Percentiles rank a stretch among this genome's conserved stretches.
These are phyloP conservation scores for Achaetomiella virescens DNA, from an alignment of 495 filamentous ascomycete genomes.

Conservation along the genomic window DNA sequence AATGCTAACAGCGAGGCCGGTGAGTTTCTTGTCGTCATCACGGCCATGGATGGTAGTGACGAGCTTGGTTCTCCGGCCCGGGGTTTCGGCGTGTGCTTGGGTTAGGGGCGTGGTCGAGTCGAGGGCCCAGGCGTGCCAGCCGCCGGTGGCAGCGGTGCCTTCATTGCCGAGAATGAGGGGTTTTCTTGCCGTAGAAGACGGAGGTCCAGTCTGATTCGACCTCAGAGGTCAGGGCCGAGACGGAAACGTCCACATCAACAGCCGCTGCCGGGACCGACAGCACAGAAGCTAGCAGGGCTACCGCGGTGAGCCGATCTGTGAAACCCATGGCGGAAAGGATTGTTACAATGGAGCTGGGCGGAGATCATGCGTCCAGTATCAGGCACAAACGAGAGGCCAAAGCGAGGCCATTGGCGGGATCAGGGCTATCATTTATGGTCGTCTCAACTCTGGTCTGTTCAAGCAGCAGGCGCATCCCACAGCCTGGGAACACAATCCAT, in stretches of 20 bases:
- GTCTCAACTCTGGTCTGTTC: no score
- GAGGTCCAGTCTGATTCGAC: constrained; percentile 11
- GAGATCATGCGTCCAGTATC: background rate
- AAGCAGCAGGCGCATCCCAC: no score
- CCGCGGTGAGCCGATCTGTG: background rate
- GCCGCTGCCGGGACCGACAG: background rate
- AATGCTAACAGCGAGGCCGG: constrained; percentile 5
- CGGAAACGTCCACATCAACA: background rate
- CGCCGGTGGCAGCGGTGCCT: background rate
- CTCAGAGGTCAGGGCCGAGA: background rate
- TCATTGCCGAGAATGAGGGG: constrained; percentile 11
- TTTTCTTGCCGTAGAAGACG: constrained; percentile 5
- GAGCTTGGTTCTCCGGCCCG: constrained; percentile 7
- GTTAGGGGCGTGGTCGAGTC: background rate
- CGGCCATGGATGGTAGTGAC: constrained; percentile 5
- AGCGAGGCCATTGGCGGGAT: background rate
- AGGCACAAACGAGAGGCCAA: background rate
- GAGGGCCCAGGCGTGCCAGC: constrained; percentile 5
- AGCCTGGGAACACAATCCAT: no score
- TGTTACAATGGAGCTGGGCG: background rate
- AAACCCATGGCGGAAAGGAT: background rate
- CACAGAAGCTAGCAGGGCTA: background rate
- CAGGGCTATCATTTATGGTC: no score
- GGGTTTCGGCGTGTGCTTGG: background rate
- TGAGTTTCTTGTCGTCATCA: background rate